Conservation (phyloP, 2,329 filamentous ascomycete genomes). For the Calonectria fujianensis region DNA sequence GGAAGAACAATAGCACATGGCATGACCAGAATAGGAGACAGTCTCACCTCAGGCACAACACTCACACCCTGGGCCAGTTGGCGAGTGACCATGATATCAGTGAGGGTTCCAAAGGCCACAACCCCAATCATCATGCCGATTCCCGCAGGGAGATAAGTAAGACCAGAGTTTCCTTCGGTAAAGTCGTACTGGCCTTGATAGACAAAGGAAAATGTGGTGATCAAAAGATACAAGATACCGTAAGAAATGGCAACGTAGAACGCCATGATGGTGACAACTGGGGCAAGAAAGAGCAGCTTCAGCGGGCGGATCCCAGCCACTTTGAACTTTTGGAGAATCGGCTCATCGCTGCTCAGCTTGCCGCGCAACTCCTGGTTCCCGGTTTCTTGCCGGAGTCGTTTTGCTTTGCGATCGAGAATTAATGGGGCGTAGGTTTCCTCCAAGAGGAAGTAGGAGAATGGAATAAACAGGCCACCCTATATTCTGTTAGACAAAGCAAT, state of each 20-base stretch:
- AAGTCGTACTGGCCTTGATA: slow-evolving; percentile 73
- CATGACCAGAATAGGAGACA: slow-evolving; percentile 53
- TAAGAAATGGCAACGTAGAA: background rate
- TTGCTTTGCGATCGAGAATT: slow-evolving; percentile 75
- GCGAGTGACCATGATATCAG: slow-evolving; percentile 54
- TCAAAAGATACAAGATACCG: background rate
- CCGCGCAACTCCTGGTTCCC: slow-evolving; percentile 70
- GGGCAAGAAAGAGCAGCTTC: slow-evolving; percentile 66
- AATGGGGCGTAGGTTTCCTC: slow-evolving; percentile 77
- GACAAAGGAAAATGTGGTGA: slow-evolving; percentile 41
- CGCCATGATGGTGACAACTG: slow-evolving; percentile 33
- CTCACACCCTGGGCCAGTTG: slow-evolving; percentile 44
- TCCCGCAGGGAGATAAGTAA: slow-evolving; percentile 54
- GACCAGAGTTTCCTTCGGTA: slow-evolving; percentile 67
- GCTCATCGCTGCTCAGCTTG: slow-evolving; percentile 38
- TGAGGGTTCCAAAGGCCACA: slow-evolving; percentile 49
- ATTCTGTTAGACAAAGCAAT: background rate
- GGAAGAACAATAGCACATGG: slow-evolving; percentile 51
- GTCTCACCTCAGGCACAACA: slow-evolving; percentile 53
- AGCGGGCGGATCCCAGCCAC: slow-evolving; percentile 78
- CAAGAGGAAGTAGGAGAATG: slow-evolving; percentile 64
- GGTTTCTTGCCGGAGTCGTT: slow-evolving; percentile 71
- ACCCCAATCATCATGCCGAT: slow-evolving; percentile 55
- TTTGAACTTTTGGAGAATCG: slow-evolving; percentile 58
- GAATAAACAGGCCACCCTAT: slow-evolving; percentile 56